phyloP scores from a whole-genome alignment of 2,329 filamentous ascomycete species.

The Fusarium sp. region DNA sequence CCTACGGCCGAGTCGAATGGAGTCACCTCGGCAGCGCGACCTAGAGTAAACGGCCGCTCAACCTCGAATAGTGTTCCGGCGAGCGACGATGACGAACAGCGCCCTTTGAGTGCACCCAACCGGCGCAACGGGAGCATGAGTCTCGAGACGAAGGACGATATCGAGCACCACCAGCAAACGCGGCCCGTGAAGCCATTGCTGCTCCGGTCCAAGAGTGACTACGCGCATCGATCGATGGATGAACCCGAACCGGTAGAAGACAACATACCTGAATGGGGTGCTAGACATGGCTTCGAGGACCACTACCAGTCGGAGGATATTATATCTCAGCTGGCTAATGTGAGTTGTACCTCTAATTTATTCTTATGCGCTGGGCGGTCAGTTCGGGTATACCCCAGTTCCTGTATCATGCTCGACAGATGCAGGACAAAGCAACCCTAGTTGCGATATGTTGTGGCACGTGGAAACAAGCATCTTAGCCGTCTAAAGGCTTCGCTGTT shows the following conservation, averaged over 20 bases:
- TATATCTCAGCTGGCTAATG: conserved; percentile 84
- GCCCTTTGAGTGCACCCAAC: conserved; percentile 62
- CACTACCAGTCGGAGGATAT: conserved; percentile 93
- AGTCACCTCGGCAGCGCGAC: conserved; percentile 47
- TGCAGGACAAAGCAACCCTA: conserved; percentile 10
- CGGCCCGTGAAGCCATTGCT: conserved; percentile 65
- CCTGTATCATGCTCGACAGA: conserved; percentile 14
- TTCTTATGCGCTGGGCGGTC: conserved; percentile 25
- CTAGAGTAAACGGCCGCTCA: conserved; percentile 48
- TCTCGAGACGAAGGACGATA: conserved; percentile 50
- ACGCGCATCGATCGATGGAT: conserved; percentile 59
- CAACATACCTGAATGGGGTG: conserved; percentile 67
- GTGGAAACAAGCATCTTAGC: neutral
- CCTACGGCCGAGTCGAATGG: conserved; percentile 44
- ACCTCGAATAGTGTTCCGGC: conserved; percentile 47
- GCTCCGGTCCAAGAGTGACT: conserved; percentile 70
- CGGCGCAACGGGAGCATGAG: conserved; percentile 55
- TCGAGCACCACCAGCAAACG: conserved; percentile 54
- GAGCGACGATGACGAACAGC: conserved; percentile 52
- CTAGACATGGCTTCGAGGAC: conserved; percentile 90
- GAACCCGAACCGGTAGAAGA: conserved; percentile 60
- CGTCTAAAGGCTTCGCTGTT: neutral
- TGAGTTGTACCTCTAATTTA: conserved; percentile 60
- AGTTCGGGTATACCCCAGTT: conserved; percentile 54
- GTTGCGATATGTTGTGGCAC: conserved; percentile 12